Evolutionary conservation across 495 filamentous ascomycete genomes (phyloP).

Genomic region (Extremus antarcticus): DNA sequence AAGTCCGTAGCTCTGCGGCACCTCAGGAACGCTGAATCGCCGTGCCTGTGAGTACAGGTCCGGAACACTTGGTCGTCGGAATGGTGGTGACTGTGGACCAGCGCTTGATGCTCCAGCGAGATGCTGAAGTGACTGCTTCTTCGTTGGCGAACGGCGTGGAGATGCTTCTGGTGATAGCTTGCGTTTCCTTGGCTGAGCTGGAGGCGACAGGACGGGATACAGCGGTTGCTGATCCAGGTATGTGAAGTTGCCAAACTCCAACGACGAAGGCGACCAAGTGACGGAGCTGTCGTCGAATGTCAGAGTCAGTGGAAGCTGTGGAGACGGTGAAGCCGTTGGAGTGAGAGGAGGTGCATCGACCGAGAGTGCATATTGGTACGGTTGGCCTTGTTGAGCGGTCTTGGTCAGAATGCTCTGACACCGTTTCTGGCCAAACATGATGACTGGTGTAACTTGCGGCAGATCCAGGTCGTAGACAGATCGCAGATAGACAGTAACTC

Average conservation of each 20-base stretch:
- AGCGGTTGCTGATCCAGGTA: constrained; percentile 45
- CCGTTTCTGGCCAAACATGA: constrained; percentile 66
- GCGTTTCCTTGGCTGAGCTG: constrained; percentile 39
- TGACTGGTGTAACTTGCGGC: constrained; percentile 44
- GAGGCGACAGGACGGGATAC: constrained; percentile 22
- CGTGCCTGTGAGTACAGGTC: constrained; percentile 20
- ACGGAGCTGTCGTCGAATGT: constrained; percentile 40
- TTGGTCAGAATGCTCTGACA: constrained; percentile 52
- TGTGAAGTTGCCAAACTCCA: constrained; percentile 55
- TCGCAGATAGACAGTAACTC: constrained; percentile 60
- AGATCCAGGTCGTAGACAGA: constrained; percentile 60
- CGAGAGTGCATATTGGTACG: constrained; percentile 60
- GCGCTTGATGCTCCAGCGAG: constrained; percentile 34
- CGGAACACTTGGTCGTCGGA: constrained; percentile 17
- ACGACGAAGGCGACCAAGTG: constrained; percentile 6
- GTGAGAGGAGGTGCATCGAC: constrained; percentile 62
- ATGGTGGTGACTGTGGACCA: constrained; percentile 21
- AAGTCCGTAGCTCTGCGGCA: constrained; percentile 7
- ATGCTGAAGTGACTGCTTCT: constrained; percentile 36
- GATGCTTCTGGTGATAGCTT: constrained; percentile 42
- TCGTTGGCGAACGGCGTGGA: constrained; percentile 33
- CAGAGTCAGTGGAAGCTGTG: constrained; percentile 60
- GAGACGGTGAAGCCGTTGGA: constrained; percentile 52
- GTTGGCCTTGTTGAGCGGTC: constrained; percentile 45
- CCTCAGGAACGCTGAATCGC: constrained; percentile 19